Evolutionary conservation across 495 filamentous ascomycete genomes (phyloP).

Genomic region (Lepidopterella palustris): DNA sequence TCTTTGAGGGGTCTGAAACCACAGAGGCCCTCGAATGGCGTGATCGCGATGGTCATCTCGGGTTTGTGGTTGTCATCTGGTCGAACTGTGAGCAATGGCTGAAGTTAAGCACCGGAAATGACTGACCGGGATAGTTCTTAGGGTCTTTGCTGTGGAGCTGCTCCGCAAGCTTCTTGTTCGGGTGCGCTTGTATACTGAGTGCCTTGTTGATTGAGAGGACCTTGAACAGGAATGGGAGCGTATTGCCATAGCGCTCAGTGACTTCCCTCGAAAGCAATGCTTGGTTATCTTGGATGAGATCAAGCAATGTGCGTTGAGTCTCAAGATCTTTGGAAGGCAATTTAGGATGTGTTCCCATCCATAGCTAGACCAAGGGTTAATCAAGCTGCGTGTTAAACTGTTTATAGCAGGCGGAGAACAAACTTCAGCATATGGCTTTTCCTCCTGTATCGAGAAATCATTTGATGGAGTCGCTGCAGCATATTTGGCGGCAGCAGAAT

Average conservation of each 20-base stretch:
- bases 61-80: slow-evolving; percentile 98
- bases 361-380: slow-evolving; percentile 53
- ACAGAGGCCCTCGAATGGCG: slow-evolving; percentile 90
- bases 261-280: slow-evolving; percentile 68
- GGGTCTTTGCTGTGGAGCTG: slow-evolving; percentile 76
- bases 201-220: slow-evolving; percentile 91
- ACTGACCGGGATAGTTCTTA: slow-evolving; percentile 78
- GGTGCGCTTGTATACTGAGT: slow-evolving; percentile 93
- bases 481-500: slow-evolving; percentile 61
- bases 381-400: neutral
- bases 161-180: slow-evolving; percentile 95
- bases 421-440: slow-evolving; percentile 42
- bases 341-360: slow-evolving; percentile 98
- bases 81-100: neutral
- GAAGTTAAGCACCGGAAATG: neutral
- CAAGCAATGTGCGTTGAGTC: slow-evolving; percentile 80
- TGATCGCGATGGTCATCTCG: slow-evolving; percentile 97
- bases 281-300: slow-evolving; percentile 83
- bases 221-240: slow-evolving; percentile 95
- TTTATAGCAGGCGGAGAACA: neutral
- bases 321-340: slow-evolving; percentile 84
- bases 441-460: slow-evolving; percentile 34
- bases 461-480: slow-evolving; percentile 29
- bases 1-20: slow-evolving; percentile 86
- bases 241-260: slow-evolving; percentile 62